Base-by-base conservation (phyloP, 192 early-diverging fungal genomes). In the Physocladia obscura region DNA sequence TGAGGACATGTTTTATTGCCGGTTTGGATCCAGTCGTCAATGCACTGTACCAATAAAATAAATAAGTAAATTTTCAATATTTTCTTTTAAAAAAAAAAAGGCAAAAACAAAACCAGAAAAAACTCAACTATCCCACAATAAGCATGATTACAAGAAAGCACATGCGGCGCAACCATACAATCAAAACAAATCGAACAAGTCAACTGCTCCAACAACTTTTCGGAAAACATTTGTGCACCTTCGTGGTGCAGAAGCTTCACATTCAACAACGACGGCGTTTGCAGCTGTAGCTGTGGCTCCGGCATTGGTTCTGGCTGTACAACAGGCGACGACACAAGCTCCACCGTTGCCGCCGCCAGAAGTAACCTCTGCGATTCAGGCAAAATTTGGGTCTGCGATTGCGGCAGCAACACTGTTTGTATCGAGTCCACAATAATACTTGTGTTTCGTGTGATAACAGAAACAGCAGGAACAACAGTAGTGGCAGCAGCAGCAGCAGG, bases 121-220 rank as follows among this genome's bases (percentile, higher is more conserved):
- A 44, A 44, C 8, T n/a, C n/a, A 8, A 44, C 40, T 19, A 62
- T 11, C 6, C 60, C 63, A 17, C 63, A 65, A 30, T 29, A 65
- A 2, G 49, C 49, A 32, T 65, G 63, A 21, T 19, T 22, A 19
- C 63, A 65, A 11, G 21, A 13, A 3, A 65, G 34, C 30, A 52
- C 30, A 30, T 65, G 63, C 13, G 63, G 63, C 3, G 19, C 49
- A 4, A 51, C 49, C 63, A 65, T 65, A 38, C 63, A 65, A 36
- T 65, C 63, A 8, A 65, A 38, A 32, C 63, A 65, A 22, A 65
- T 65, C 4, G 49, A 29, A 34, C 63, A 65, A 5, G 63, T 51
- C 5, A 65, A 32, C 32, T 65, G 63, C 24, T 65, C 63, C 21
- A 65, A 34, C 5, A 65, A 19, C 48, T 65, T 65, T 6, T 44